Evolutionary conservation across 148 eudicot genomes (phyloP), one percentile per base, ranked within the genome.

Genomic region (Silene uniflora): DNA sequence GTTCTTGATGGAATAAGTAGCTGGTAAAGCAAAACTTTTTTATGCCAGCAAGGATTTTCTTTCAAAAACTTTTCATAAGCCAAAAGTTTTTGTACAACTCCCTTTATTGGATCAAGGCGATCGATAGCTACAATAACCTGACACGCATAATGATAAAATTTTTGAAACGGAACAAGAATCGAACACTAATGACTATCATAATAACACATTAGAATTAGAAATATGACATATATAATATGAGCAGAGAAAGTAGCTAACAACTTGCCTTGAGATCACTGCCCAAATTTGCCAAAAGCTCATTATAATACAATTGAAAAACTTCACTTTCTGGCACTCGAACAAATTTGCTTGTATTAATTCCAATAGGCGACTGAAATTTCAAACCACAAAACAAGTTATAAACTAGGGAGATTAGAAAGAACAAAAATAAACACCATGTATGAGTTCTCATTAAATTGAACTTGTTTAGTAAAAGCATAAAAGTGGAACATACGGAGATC

Each of bases 61-160:
- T 91, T 94, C 23, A 93, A 84, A 85, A 93, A 93, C 77, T 91
- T 91, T 73, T 93, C 98, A 73, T 89, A 93, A 66, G 98, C 98
- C 39, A 89, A 83, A 76, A 93, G 85, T 85, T 91, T 93, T 71
- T 93, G 98, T 23, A 97, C 97, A 70, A 93, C 91, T 83, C 98
- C 96, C 81, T 93, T 93, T 17, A 93, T 93, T 92, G 89, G 91
- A 84, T 93, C 98, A 73, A 93, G 97, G 66, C 98, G 96, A 77
- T 93, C 98, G 75, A 93, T 97, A 65, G 94, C 98, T 61, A 93
- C 75, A 93, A 93, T 91, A 18, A 93, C 93, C 97, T 93, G 88
- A 24, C 72, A 74, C 10, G 42, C 12, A 73, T 46, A 6, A 47
- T 64, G 62, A 58, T 16, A n/a, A 22, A 46, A 63, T n/a, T 65